Conservation (phyloP, 225 moss, liverwort and hornwort species). For the Pseudoscleropodium purum region DNA sequence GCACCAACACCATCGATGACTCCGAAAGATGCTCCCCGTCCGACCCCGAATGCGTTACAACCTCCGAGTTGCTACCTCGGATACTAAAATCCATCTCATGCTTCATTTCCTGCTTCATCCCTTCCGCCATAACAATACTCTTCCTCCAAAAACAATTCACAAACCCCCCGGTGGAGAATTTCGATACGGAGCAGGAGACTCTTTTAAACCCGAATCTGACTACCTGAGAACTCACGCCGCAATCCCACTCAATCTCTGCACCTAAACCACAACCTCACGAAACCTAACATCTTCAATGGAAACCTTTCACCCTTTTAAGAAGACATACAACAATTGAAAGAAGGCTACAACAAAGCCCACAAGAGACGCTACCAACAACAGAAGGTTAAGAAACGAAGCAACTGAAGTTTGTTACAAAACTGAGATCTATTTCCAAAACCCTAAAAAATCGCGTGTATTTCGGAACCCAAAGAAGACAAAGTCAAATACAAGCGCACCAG, state of each 20-base stretch:
- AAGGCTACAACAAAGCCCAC: not conserved
- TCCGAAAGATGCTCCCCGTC: not conserved
- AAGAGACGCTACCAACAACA: not conserved
- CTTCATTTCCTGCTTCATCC: not conserved
- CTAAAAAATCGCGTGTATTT: not conserved
- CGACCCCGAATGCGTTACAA: not conserved
- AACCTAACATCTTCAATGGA: not conserved
- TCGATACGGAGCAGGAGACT: not conserved
- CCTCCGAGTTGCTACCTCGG: not conserved
- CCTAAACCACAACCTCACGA: not conserved
- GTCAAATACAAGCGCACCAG: not conserved
- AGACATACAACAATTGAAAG: not conserved
- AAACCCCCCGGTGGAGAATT: not conserved
- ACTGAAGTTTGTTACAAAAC: not conserved
- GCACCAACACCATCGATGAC: slow-evolving; percentile 45
- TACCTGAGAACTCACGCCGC: not conserved
- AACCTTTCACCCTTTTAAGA: not conserved
- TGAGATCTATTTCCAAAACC: not conserved
- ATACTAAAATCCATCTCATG: slow-evolving; percentile 32
- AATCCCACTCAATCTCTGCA: not conserved
- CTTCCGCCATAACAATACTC: slow-evolving; percentile 9
- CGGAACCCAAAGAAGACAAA: not conserved
- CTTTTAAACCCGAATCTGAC: not conserved
- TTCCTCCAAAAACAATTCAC: not conserved
- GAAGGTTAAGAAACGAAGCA: not conserved